Evolutionary conservation across 2,329 filamentous ascomycete species (phyloP).

Genomic region (Harringtonia aguacate): DNA sequence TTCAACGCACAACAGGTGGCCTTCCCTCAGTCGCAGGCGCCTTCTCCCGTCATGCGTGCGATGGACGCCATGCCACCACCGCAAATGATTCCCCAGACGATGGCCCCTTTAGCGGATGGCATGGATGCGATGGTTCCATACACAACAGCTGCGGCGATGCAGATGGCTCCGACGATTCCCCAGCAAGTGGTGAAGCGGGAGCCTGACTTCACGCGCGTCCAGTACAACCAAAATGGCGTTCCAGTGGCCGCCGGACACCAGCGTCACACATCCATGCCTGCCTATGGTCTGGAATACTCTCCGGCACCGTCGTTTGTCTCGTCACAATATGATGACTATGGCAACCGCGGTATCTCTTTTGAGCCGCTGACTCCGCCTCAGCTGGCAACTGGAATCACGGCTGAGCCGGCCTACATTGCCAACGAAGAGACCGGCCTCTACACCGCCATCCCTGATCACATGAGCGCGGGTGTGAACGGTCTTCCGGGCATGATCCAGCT

Average conservation of each 20-base stretch:
- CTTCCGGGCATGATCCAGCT: conserved; percentile 88
- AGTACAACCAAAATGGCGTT: conserved; percentile 88
- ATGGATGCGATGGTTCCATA: conserved; percentile 68
- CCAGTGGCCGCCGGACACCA: conserved; percentile 76
- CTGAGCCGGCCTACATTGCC: conserved; percentile 92
- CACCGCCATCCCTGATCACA: conserved; percentile 84
- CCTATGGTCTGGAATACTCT: conserved; percentile 90
- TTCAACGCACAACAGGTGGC: conserved; percentile 71
- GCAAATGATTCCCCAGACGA: conserved; percentile 42
- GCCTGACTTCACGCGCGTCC: conserved; percentile 67
- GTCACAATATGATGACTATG: conserved; percentile 98
- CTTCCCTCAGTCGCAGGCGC: conserved; percentile 65
- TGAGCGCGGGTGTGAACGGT: conserved; percentile 56
- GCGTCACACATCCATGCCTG: conserved; percentile 96
- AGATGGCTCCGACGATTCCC: conserved; percentile 58
- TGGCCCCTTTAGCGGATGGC: conserved; percentile 45
- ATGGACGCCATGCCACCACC: conserved; percentile 85
- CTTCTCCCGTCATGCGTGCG: conserved; percentile 79
- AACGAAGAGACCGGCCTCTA: conserved; percentile 97
- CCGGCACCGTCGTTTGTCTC: conserved; percentile 96
- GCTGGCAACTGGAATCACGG: conserved; percentile 67
- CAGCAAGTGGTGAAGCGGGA: conserved; percentile 80
- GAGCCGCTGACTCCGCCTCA: conserved; percentile 96
- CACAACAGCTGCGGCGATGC: conserved; percentile 41
- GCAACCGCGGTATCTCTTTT: conserved; percentile 88